Base-by-base conservation (phyloP, 192 early-diverging fungal species). In the Helicostylum pulchrum region DNA sequence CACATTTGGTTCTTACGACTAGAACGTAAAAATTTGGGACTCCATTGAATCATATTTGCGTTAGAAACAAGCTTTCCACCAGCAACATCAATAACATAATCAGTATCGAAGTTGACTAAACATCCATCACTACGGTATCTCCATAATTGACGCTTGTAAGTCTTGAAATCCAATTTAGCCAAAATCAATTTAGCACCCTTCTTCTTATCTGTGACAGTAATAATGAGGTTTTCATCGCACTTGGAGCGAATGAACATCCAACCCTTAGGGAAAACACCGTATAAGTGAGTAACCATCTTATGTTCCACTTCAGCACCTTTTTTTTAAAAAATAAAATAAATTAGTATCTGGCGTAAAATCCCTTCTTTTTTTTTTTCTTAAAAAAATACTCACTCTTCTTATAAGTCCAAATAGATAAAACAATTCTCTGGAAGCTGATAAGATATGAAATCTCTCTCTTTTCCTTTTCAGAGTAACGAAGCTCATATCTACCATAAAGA, bases 201-300 rank as follows among this genome's bases (percentile, higher is more conserved):
- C 65, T 62, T 62, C 5, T 21, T 20, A 19, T 17, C 59, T 2
- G 51, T 32, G 8, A 65, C 17, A 12, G 65, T 72, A 9, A 70
- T 32, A 14, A 72, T 32, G 32, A 72, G 43, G 9, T 43, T 53
- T 14, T 53, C 20, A 30, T 66, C 64, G 10, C 31, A 46, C 36
- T 66, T 72, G 15, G 59, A 62, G 10, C 57, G 64, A 31, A 72
- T 66, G 36, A 67, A 72, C 58, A 72, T 55, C 65, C 65, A 62
- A 0, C 57, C 45, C 60, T 72, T 67, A 30, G 71, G 71, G 71
- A 72, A 72, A 3, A 72, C 30, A 34, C 65, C 71, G 42, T 62
- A 62, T 2, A 21, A 45, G 10, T 45, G 66, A 32, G 45, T 65
- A 14, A 66, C 61, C 23, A 62, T 46, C 15, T 72, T 55, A 23